phyloP scores from a whole-genome alignment of 352 stramenopile species.

The Pythium monospermum region DNA sequence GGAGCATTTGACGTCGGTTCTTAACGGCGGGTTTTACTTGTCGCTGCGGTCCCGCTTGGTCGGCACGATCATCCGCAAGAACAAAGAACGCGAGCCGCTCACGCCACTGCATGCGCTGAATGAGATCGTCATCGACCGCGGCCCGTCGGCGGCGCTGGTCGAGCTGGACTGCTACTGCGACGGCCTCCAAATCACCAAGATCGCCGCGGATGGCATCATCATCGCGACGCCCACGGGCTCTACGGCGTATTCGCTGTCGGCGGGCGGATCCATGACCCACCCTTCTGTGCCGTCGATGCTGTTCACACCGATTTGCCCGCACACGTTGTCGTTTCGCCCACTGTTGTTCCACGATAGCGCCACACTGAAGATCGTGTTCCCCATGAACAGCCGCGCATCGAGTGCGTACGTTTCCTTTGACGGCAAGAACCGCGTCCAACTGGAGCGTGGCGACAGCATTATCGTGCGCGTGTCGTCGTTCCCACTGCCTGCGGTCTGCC shows the following conservation, averaged over 20 bases:
- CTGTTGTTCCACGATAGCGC: constrained; percentile 91
- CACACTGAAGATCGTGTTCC: constrained; percentile 87
- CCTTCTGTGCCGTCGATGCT: constrained; percentile 96
- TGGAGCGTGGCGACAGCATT: constrained; percentile 82
- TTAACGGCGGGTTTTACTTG: constrained; percentile 82
- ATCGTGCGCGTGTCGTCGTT: constrained; percentile 85
- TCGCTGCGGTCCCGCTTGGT: constrained; percentile 72
- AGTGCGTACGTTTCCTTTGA: constrained; percentile 89
- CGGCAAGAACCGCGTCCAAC: constrained; percentile 85
- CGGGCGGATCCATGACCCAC: constrained; percentile 97
- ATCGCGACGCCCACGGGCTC: constrained; percentile 97
- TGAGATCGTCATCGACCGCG: constrained; percentile 97
- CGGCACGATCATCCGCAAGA: constrained; percentile 62
- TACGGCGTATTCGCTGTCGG: constrained; percentile 97
- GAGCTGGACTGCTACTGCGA: constrained; percentile 98
- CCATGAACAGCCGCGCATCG: constrained; percentile 61
- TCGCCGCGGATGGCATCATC: constrained; percentile 96
- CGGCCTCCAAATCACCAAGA: constrained; percentile 94
- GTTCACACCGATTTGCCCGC: constrained; percentile 98
- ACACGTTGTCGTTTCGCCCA: constrained; percentile 93
- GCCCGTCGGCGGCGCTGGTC: constrained; percentile 85
- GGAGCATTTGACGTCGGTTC: constrained; percentile 67
- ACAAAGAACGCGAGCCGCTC: constrained; percentile 46
- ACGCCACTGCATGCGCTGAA: constrained; percentile 93
- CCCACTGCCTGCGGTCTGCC: constrained; percentile 84